Conservation (phyloP, 2,329 filamentous ascomycete genomes). For the Monosporascus sp. region DNA sequence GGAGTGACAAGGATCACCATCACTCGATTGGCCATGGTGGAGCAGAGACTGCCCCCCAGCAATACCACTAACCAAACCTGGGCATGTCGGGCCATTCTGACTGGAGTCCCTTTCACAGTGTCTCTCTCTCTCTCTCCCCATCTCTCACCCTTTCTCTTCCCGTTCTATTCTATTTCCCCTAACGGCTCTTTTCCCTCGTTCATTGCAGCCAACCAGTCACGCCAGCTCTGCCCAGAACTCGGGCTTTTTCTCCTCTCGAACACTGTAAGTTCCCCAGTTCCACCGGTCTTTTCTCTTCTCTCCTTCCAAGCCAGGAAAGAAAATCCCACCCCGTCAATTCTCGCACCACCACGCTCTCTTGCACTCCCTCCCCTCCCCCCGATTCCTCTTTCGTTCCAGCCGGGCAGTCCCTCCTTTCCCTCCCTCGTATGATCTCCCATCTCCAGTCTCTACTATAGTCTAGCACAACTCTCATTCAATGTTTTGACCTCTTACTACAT, state of each 20-base stretch:
- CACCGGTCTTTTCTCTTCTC: neutral
- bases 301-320: neutral
- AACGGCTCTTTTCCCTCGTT: conserved; percentile 2
- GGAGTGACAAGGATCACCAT: neutral
- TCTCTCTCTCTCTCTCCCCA: neutral
- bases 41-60: neutral
- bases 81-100: too few species aligned
- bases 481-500: conserved; percentile 12
- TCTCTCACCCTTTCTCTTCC: conserved; percentile 3
- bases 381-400: conserved; percentile 12
- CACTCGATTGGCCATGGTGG: conserved; percentile 1
- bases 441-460: neutral
- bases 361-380: conserved; percentile 3
- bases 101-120: neutral
- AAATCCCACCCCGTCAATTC: neutral
- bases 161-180: neutral
- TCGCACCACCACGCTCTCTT: neutral
- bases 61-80: neutral
- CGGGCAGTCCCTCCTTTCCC: conserved; percentile 20
- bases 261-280: neutral
- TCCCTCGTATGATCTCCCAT: conserved; percentile 15
- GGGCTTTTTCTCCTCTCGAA: neutral
- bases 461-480: conserved; percentile 17
- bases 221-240: neutral
- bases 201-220: neutral